Evolutionary conservation across 345 rosid genomes (phyloP).

Genomic region (Hibiscus mutabilis): DNA sequence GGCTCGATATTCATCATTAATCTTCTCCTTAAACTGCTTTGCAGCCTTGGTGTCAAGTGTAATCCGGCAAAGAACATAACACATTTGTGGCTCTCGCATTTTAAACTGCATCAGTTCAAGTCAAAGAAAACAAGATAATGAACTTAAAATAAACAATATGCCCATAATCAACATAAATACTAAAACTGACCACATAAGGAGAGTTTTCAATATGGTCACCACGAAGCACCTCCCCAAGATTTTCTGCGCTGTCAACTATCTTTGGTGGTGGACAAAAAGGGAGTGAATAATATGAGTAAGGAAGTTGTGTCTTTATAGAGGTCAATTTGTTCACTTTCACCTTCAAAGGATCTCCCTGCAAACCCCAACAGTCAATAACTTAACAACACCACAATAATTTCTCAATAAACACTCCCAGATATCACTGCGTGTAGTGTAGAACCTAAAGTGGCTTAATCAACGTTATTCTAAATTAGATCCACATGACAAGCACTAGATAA

Average conservation of each 20-base stretch:
- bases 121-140: conserved; percentile 8
- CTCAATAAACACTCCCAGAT: neutral
- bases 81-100: conserved; percentile 88
- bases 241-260: conserved; percentile 87
- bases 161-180: neutral
- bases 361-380: neutral
- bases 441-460: neutral
- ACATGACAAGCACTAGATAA: neutral
- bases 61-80: conserved; percentile 50
- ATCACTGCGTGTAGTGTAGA: neutral
- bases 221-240: conserved; percentile 97
- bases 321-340: conserved; percentile 94
- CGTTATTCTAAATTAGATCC: neutral
- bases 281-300: conserved; percentile 75
- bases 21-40: conserved; percentile 78
- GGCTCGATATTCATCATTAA: conserved; percentile 85
- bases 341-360: conserved; percentile 64
- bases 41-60: conserved; percentile 54
- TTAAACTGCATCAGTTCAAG: conserved; percentile 52
- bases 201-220: conserved; percentile 96
- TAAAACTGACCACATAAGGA: conserved; percentile 55
- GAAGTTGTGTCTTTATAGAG: conserved; percentile 89
- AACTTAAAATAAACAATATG: neutral
- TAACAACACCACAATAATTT: neutral
- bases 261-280: conserved; percentile 63